Evolutionary conservation across 1,284 basidiomycete genomes (phyloP).

Genomic region (Blastosporella zonata): DNA sequence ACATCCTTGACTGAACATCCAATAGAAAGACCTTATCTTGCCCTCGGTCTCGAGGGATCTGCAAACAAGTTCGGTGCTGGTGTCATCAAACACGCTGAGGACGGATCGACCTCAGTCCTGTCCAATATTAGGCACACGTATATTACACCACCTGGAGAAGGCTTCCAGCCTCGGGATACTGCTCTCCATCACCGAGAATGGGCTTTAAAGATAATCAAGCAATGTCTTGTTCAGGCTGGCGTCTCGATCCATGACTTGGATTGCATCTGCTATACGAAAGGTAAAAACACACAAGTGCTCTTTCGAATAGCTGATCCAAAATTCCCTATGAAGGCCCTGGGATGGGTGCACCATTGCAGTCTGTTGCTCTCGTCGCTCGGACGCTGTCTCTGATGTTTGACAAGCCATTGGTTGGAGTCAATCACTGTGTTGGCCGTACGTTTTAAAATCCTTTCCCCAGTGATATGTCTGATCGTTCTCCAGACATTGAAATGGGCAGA

Average conservation of each 20-base stretch:
- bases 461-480: neutral
- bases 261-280: constrained; percentile 97
- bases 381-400: constrained; percentile 85
- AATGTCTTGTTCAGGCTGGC: constrained; percentile 74
- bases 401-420: constrained; percentile 95
- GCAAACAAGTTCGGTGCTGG: constrained; percentile 99
- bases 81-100: constrained; percentile 79
- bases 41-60: constrained; percentile 90
- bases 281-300: constrained; percentile 35
- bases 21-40: constrained; percentile 61
- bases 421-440: constrained; percentile 97
- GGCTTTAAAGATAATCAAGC: constrained; percentile 80
- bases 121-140: constrained; percentile 95
- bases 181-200: constrained; percentile 95
- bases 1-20: constrained; percentile 4
- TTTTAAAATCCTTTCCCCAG: constrained; percentile 19
- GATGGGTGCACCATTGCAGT: constrained; percentile 97
- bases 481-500: constrained; percentile 99
- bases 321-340: constrained; percentile 75
- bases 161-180: constrained; percentile 94
- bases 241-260: constrained; percentile 78
- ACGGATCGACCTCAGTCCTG: constrained; percentile 68
- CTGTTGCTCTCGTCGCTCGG: constrained; percentile 93
- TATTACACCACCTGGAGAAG: constrained; percentile 96
- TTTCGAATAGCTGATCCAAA: constrained; percentile 1